Evolutionary conservation across 305 asterid species (phyloP).

Genomic region (Fraxinus ornus): DNA sequence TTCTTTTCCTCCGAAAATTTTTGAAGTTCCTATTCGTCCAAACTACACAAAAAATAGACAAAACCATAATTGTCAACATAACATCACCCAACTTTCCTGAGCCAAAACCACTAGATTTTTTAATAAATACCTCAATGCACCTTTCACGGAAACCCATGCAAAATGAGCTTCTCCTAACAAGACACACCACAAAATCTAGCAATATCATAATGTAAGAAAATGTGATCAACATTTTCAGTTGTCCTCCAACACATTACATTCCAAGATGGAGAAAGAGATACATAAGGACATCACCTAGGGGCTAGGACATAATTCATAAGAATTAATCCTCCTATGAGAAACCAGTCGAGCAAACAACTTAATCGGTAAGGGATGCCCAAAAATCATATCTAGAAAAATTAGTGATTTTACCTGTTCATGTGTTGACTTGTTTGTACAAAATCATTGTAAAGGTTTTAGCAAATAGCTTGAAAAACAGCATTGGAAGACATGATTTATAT

Average conservation of each 20-base stretch:
- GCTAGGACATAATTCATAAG: neutral
- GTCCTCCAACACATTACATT: neutral
- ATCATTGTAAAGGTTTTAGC: neutral
- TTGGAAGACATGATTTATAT: neutral
- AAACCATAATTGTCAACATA: neutral
- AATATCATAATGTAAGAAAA: neutral
- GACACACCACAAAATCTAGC: neutral
- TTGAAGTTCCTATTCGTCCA: neutral
- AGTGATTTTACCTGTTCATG: neutral
- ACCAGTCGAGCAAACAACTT: neutral
- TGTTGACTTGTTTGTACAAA: neutral
- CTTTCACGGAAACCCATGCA: neutral
- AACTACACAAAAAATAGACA: neutral
- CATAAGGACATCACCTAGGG: neutral
- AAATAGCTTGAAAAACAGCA: neutral
- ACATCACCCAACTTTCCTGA: neutral
- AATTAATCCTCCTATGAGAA: neutral
- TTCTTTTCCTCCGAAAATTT: neutral
- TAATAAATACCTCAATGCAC: neutral
- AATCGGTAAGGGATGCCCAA: neutral
- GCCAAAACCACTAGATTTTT: neutral
- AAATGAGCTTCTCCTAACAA: neutral
- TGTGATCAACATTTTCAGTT: neutral
- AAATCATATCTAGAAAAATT: neutral
- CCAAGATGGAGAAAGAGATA: neutral